phyloP scores from a whole-genome alignment of 345 rosid species.

The Barbarea vulgaris region DNA sequence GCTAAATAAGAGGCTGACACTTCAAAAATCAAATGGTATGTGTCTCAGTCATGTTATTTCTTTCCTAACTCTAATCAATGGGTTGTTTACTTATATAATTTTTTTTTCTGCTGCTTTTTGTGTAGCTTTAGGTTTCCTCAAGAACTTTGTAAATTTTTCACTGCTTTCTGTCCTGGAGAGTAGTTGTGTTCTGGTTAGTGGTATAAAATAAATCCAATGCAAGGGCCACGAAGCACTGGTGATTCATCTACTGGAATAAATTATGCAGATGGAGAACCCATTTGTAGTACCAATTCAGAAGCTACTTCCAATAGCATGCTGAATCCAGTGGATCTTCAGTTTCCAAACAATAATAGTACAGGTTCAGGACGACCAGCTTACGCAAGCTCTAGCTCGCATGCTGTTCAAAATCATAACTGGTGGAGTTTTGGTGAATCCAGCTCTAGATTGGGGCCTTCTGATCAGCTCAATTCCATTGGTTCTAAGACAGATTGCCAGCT shows the following conservation, averaged over 20 bases:
- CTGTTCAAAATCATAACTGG: conserved; percentile 49
- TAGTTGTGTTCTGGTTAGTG: conserved; percentile 19
- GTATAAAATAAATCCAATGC: conserved; percentile 27
- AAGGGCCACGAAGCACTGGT: conserved; percentile 34
- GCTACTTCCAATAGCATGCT: conserved; percentile 39
- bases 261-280: conserved; percentile 34
- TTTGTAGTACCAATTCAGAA: conserved; percentile 33
- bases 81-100: background rate
- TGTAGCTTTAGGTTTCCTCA: conserved; percentile 29
- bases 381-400: conserved; percentile 44
- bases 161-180: background rate
- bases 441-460: conserved; percentile 51
- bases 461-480: conserved; percentile 50
- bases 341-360: conserved; percentile 13
- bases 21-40: conserved; percentile 12
- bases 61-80: conserved; percentile 5
- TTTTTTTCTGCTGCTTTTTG: background rate
- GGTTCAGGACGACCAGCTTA: conserved; percentile 42
- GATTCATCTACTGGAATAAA: conserved; percentile 36
- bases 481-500: conserved; percentile 57
- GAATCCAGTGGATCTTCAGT: conserved; percentile 56
- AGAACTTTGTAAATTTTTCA: background rate
- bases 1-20: conserved; percentile 1
- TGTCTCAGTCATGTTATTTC: background rate
- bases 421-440: conserved; percentile 74